Evolutionary conservation across 1,139 yeast genomes (phyloP).

Genomic region (Sugiyamaella grinbergsii): DNA sequence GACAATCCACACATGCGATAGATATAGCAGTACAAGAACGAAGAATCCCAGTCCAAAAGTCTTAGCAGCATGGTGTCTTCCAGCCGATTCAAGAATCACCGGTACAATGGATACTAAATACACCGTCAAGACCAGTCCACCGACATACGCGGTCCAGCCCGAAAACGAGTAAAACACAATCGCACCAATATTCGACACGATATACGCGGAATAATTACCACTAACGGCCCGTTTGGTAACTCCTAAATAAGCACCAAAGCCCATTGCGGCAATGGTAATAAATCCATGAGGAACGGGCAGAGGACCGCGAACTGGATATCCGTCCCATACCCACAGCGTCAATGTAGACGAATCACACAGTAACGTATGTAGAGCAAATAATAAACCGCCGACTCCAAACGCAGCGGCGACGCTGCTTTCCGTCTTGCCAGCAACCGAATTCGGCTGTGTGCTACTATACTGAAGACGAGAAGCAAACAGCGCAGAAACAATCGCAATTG

Average conservation of each 20-base stretch:
- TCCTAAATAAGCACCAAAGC: slow-evolving; percentile 58
- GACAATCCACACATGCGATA: slow-evolving; percentile 94
- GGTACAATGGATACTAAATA: slow-evolving; percentile 70
- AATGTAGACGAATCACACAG: slow-evolving; percentile 83
- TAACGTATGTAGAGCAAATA: slow-evolving; percentile 73
- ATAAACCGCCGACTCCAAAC: slow-evolving; percentile 73
- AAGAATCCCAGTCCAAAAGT: slow-evolving; percentile 59
- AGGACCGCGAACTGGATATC: slow-evolving; percentile 86
- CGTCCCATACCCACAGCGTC: slow-evolving; percentile 92
- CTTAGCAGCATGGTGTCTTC: slow-evolving; percentile 60
- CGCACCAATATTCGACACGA: slow-evolving; percentile 55
- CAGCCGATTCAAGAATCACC: slow-evolving; percentile 57
- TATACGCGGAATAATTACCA: slow-evolving; percentile 33
- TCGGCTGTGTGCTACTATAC: slow-evolving; percentile 30
- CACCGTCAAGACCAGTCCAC: slow-evolving; percentile 66
- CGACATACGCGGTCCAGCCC: slow-evolving; percentile 84
- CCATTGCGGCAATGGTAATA: slow-evolving; percentile 60
- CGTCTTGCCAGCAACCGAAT: slow-evolving; percentile 35
- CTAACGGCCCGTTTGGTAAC: slow-evolving; percentile 37
- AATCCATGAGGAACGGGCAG: slow-evolving; percentile 88
- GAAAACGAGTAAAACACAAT: slow-evolving; percentile 51
- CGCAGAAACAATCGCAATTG: slow-evolving; percentile 66
- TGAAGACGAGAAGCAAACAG: slow-evolving; percentile 51
- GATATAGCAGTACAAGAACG: slow-evolving; percentile 56
- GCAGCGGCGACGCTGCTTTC: slow-evolving; percentile 52